A percentile compares a stretch with the other conserved stretches of the same genome.
phyloP scores from a whole-genome alignment of 805 yeast species.

The Kluyveromyces nonfermentans region DNA sequence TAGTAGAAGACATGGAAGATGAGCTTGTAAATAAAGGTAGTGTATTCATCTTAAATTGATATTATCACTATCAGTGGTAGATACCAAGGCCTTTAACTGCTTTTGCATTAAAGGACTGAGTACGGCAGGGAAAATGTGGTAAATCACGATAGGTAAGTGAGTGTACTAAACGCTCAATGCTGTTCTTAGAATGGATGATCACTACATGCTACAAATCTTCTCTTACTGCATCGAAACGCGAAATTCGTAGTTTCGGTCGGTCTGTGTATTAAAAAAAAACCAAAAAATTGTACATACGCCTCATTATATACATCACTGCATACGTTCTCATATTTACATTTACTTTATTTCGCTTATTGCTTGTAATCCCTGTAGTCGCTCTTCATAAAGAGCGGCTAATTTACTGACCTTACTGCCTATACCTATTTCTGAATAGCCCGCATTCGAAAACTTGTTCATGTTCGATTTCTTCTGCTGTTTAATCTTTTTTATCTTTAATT shows the following conservation, averaged over 20 bases:
- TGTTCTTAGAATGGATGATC: too few relatives aligned
- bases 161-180: too few relatives aligned
- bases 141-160: too few relatives aligned
- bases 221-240: neutral
- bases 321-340: slow-evolving; percentile 1
- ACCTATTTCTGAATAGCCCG: slow-evolving; percentile 34
- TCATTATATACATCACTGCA: neutral
- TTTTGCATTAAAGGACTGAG: neutral
- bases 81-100: neutral
- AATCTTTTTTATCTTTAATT: slow-evolving; percentile 17
- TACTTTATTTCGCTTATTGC: slow-evolving; percentile 27
- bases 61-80: neutral
- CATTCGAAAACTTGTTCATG: slow-evolving; percentile 22
- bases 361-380: slow-evolving; percentile 36
- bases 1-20: neutral
- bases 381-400: slow-evolving; percentile 56
- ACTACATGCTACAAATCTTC: too few relatives aligned
- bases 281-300: neutral
- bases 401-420: slow-evolving; percentile 53
- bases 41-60: slow-evolving; percentile 1
- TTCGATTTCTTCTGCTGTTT: slow-evolving; percentile 7
- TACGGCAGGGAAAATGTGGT: neutral
- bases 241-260: neutral
- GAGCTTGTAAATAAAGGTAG: slow-evolving; percentile 2
- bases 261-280: neutral